Percentiles rank a stretch among this genome's conserved stretches.
Conservation (phyloP, 768 basidiomycete genomes). For the Grammothele lineata region DNA sequence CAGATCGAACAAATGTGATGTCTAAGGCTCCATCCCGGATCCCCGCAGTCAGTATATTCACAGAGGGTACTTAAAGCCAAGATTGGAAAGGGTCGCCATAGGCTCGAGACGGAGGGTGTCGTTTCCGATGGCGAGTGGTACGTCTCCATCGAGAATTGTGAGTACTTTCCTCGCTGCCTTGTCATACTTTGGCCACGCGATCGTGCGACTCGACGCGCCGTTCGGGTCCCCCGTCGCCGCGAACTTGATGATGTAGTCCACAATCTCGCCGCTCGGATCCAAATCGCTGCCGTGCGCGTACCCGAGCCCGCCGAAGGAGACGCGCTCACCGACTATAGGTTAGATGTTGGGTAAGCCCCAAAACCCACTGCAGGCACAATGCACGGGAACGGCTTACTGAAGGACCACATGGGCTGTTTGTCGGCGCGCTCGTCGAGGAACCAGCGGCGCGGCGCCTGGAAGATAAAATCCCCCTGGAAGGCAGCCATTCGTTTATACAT, state of each 20-base stretch:
- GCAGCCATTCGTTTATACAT: slow-evolving; percentile 51
- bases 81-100: slow-evolving; percentile 19
- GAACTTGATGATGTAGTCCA: slow-evolving; percentile 44
- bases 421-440: slow-evolving; percentile 32
- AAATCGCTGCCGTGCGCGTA: slow-evolving; percentile 20
- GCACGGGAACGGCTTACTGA: slow-evolving; percentile 25
- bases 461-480: slow-evolving; percentile 44
- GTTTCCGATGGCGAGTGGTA: slow-evolving; percentile 31
- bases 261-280: slow-evolving; percentile 30
- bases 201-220: slow-evolving; percentile 20
- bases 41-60: no score
- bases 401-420: slow-evolving; percentile 41
- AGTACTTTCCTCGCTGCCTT: slow-evolving; percentile 31
- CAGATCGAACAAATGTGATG: no score
- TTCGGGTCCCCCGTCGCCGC: slow-evolving; percentile 39
- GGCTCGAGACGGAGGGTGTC: slow-evolving; percentile 40
- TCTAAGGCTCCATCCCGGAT: no score
- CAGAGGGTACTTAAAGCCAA: no score
- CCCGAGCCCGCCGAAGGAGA: neutral
- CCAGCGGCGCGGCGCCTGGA: slow-evolving; percentile 44
- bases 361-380: neutral
- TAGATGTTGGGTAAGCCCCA: neutral
- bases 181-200: slow-evolving; percentile 44
- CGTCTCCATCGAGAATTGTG: slow-evolving; percentile 35
- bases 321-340: slow-evolving; percentile 1